Conservation (phyloP, 2,329 filamentous ascomycete species). For the Penicillium sclerotigenum region DNA sequence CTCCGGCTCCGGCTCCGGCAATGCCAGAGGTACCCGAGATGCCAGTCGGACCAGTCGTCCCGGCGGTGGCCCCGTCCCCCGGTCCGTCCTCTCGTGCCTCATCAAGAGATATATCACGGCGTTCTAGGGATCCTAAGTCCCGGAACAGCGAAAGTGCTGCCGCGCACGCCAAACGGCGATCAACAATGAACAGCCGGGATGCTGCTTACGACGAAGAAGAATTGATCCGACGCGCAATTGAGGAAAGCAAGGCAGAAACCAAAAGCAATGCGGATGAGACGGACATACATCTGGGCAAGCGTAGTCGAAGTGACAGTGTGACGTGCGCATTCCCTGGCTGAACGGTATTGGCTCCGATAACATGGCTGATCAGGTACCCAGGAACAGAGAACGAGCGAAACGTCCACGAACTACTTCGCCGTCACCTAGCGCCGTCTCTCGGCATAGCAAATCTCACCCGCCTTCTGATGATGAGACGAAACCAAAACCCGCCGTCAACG, state of each 20-base stretch:
- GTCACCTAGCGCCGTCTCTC: slow-evolving; percentile 60
- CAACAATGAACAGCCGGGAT: slow-evolving; percentile 95
- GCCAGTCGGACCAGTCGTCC: background rate
- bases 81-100: slow-evolving; percentile 44
- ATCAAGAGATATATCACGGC: slow-evolving; percentile 40
- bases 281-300: slow-evolving; percentile 67
- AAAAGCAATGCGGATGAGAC: slow-evolving; percentile 54
- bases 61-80: slow-evolving; percentile 24
- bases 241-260: slow-evolving; percentile 86
- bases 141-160: slow-evolving; percentile 50
- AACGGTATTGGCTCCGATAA: slow-evolving; percentile 17
- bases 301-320: slow-evolving; percentile 86
- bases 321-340: slow-evolving; percentile 62
- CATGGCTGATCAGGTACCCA: slow-evolving; percentile 42
- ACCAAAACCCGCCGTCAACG: slow-evolving; percentile 35
- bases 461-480: slow-evolving; percentile 66
- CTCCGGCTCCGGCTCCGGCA: background rate
- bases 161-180: slow-evolving; percentile 74
- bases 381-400: slow-evolving; percentile 69
- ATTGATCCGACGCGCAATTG: slow-evolving; percentile 80
- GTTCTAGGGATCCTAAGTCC: slow-evolving; percentile 42
- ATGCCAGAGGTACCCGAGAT: background rate
- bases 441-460: slow-evolving; percentile 46
- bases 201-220: slow-evolving; percentile 96
- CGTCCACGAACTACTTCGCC: slow-evolving; percentile 78